These are phyloP conservation scores for Helicosporidium sp. DNA, from an alignment of 139 green algal genomes.

Conservation along the genomic window DNA sequence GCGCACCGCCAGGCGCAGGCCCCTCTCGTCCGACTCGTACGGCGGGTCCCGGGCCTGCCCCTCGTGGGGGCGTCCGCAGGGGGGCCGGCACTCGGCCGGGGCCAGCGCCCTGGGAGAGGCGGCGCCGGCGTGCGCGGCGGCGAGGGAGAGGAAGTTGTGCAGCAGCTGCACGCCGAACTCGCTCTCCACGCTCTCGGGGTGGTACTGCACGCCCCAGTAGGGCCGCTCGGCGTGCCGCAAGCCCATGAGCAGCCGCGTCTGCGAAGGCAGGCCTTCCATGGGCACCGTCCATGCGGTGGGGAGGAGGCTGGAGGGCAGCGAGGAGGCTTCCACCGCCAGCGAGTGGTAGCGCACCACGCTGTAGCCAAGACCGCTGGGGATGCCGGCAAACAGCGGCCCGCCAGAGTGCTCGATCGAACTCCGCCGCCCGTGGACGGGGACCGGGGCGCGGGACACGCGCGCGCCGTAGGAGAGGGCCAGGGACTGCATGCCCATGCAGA, in stretches of 20 bases:
- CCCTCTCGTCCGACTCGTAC: background rate
- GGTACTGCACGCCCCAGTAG: slow-evolving; percentile 86
- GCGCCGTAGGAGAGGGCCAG: slow-evolving; percentile 54
- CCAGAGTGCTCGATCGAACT: slow-evolving; percentile 46
- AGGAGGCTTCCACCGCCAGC: slow-evolving; percentile 46
- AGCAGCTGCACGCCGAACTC: slow-evolving; percentile 50
- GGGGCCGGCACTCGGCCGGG: background rate
- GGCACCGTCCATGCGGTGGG: background rate
- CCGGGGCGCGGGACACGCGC: slow-evolving; percentile 27
- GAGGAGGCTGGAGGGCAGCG: slow-evolving; percentile 46
- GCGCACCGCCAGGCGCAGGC: background rate
- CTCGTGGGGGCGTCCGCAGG: background rate
- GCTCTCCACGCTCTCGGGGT: slow-evolving; percentile 80
- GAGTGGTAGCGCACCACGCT: slow-evolving; percentile 82
- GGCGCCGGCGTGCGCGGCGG: slow-evolving; percentile 3
- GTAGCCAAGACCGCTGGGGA: slow-evolving; percentile 40
- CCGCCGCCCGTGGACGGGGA: slow-evolving; percentile 77
- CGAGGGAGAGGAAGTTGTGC: slow-evolving; percentile 66
- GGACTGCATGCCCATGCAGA: slow-evolving; percentile 91
- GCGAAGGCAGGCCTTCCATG: background rate
- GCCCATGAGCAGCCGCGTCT: slow-evolving; percentile 67
- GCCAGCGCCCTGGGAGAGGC: too few relatives aligned
- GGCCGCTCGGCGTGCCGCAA: slow-evolving; percentile 47
- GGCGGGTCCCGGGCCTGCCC: too few relatives aligned
- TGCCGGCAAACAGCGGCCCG: slow-evolving; percentile 57